Percentiles rank a stretch among this genome's conserved stretches.
Conservation (phyloP, 2,329 filamentous ascomycete species). For the Pyrenophora seminiperda region DNA sequence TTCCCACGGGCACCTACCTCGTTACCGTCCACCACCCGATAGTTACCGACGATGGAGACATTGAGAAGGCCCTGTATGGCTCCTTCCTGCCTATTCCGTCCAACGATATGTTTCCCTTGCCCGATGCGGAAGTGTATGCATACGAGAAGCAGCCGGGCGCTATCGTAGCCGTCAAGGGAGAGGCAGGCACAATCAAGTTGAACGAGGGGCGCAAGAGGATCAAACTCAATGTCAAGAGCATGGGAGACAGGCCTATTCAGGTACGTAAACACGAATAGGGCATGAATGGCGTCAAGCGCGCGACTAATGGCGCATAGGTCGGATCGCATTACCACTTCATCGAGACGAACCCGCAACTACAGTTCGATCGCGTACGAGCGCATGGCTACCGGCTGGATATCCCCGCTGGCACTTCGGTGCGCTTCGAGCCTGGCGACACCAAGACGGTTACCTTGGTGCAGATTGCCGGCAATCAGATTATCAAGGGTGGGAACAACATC, state of each 20-base stretch:
- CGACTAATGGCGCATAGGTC: slow-evolving; percentile 54
- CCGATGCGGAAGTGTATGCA: slow-evolving; percentile 68
- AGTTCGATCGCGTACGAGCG: slow-evolving; percentile 81
- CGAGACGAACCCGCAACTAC: slow-evolving; percentile 87
- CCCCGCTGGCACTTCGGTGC: slow-evolving; percentile 84
- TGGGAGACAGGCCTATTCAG: slow-evolving; percentile 88
- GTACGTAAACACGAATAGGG: slow-evolving; percentile 51
- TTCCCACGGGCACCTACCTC: slow-evolving; percentile 86
- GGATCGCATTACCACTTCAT: slow-evolving; percentile 97
- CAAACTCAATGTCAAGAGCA: slow-evolving; percentile 77
- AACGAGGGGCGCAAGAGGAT: slow-evolving; percentile 78
- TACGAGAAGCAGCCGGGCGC: slow-evolving; percentile 76
- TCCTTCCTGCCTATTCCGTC: slow-evolving; percentile 84
- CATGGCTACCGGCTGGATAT: slow-evolving; percentile 91
- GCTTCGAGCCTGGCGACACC: slow-evolving; percentile 91
- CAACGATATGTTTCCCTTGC: slow-evolving; percentile 68
- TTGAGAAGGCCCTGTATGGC: slow-evolving; percentile 86
- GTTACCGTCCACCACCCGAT: slow-evolving; percentile 94
- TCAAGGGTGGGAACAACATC: slow-evolving; percentile 81
- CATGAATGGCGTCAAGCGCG: not conserved
- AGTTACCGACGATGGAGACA: slow-evolving; percentile 80
- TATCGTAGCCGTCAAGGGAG: slow-evolving; percentile 71
- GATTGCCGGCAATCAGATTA: slow-evolving; percentile 79
- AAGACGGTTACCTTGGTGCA: slow-evolving; percentile 90
- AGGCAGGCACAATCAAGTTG: slow-evolving; percentile 67